Evolutionary conservation across 768 basidiomycete species (phyloP).

Genomic region (Kwoniella dejecticola): DNA sequence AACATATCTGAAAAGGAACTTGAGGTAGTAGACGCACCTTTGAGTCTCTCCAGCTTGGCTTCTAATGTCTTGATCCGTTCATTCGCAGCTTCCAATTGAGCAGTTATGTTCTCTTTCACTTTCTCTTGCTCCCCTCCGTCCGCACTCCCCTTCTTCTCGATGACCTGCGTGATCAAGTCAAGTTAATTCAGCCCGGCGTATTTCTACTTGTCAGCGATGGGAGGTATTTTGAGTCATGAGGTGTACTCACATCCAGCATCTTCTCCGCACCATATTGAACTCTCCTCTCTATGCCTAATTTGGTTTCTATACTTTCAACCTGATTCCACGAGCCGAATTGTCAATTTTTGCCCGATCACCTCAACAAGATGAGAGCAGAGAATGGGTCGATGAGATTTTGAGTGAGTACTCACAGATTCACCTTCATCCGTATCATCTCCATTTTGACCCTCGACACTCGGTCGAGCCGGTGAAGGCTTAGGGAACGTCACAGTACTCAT

Average conservation of each 20-base stretch:
- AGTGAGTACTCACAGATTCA: conserved; percentile 7
- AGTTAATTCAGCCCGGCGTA: no score
- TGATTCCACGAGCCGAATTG: conserved; percentile 52
- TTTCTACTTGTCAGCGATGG: no score
- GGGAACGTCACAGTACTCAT: conserved; percentile 3
- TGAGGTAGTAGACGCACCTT: conserved; percentile 44
- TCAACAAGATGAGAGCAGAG: not conserved
- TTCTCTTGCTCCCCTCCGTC: conserved; percentile 61
- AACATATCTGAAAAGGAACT: no score
- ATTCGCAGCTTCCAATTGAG: conserved; percentile 70
- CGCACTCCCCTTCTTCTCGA: conserved; percentile 39
- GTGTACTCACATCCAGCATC: conserved; percentile 73
- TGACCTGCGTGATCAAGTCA: conserved; percentile 52
- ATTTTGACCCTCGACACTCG: conserved; percentile 1
- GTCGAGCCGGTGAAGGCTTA: not conserved
- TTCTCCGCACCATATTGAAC: conserved; percentile 93
- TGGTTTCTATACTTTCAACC: conserved; percentile 69
- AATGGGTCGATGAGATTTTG: not conserved
- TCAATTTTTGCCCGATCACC: not conserved
- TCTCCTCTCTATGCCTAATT: conserved; percentile 72
- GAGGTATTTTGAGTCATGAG: conserved; percentile 2
- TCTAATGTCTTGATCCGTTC: conserved; percentile 70
- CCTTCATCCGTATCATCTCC: conserved; percentile 9
- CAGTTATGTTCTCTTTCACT: conserved; percentile 46
- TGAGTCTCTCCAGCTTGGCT: conserved; percentile 61